Conservation (phyloP, 1,139 yeast genomes). For the Pichia sp. region DNA sequence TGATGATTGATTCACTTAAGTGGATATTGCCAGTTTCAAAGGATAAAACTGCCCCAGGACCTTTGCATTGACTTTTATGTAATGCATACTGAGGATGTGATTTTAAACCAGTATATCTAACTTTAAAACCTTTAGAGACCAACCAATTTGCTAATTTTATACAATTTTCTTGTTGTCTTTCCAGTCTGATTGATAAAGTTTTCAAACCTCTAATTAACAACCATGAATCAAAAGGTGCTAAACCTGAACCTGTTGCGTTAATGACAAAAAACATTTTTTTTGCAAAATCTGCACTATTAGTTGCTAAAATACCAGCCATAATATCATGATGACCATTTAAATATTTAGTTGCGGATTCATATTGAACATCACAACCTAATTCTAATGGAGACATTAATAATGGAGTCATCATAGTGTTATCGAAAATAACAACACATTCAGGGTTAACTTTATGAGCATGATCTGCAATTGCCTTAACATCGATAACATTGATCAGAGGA, state of each 20-base stretch:
- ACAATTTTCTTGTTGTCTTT: constrained; percentile 81
- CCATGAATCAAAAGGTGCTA: constrained; percentile 91
- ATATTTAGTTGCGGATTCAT: constrained; percentile 89
- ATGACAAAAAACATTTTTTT: constrained; percentile 67
- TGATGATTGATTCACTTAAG: constrained; percentile 67
- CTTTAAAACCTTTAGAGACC: constrained; percentile 53
- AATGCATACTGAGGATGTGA: constrained; percentile 76
- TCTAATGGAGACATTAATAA: constrained; percentile 77
- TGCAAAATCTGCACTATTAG: constrained; percentile 55
- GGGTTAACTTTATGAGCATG: constrained; percentile 66
- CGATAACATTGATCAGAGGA: constrained; percentile 83
- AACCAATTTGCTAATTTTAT: constrained; percentile 68
- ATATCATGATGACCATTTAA: constrained; percentile 92
- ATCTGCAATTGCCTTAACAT: constrained; percentile 57
- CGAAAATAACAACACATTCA: constrained; percentile 71
- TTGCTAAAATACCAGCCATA: constrained; percentile 89
- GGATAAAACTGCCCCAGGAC: constrained; percentile 84
- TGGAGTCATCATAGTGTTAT: constrained; percentile 96
- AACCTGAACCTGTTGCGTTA: constrained; percentile 86
- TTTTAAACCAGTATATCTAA: constrained; percentile 78
- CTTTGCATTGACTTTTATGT: constrained; percentile 71
- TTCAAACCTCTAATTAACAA: constrained; percentile 77
- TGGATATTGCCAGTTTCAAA: constrained; percentile 77
- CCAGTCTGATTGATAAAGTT: constrained; percentile 77
- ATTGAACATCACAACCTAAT: constrained; percentile 82